These are phyloP conservation scores for Trichosporon ovoides DNA, from an alignment of 1,284 basidiomycete genomes.

Conservation along the genomic window DNA sequence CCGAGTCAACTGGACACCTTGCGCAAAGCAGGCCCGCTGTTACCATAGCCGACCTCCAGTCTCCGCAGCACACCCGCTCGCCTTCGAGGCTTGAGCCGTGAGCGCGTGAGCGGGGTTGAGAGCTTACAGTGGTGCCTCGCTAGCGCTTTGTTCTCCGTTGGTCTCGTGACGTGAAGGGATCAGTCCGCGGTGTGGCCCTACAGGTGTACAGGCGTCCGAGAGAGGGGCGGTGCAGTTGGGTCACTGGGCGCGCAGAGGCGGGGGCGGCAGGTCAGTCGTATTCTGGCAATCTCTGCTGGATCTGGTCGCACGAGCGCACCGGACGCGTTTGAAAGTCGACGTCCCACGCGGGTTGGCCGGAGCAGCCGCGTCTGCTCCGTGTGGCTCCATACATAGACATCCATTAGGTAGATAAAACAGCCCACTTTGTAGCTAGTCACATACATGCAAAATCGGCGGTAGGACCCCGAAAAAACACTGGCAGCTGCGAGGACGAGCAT, in stretches of 20 bases:
- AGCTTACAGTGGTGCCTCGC: constrained; percentile 9
- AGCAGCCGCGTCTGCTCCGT: neutral
- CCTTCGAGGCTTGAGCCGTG: constrained; percentile 23
- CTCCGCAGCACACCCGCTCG: constrained; percentile 26
- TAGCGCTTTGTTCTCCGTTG: neutral
- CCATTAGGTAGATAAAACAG: neutral
- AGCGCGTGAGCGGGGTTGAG: constrained; percentile 25
- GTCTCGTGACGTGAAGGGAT: neutral
- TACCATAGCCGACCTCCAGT: constrained; percentile 18
- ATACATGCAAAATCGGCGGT: constrained; percentile 6
- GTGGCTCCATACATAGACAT: neutral
- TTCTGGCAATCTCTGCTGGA: neutral
- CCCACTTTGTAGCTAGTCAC: constrained; percentile 5
- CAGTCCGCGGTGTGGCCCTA: neutral
- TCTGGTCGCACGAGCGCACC: neutral
- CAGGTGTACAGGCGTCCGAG: neutral
- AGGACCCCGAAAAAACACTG: neutral
- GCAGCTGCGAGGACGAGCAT: too few relatives aligned
- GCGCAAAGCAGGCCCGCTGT: neutral
- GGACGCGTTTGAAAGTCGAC: neutral
- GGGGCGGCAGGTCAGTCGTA: too few relatives aligned
- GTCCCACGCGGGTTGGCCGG: neutral
- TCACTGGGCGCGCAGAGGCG: neutral
- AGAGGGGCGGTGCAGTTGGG: neutral
- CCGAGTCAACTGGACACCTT: neutral